A percentile compares a stretch with the other conserved stretches of the same genome.
These are phyloP conservation scores for Verticillium alfalfae DNA, from an alignment of 2,329 filamentous ascomycete species.

Conservation along the genomic window DNA sequence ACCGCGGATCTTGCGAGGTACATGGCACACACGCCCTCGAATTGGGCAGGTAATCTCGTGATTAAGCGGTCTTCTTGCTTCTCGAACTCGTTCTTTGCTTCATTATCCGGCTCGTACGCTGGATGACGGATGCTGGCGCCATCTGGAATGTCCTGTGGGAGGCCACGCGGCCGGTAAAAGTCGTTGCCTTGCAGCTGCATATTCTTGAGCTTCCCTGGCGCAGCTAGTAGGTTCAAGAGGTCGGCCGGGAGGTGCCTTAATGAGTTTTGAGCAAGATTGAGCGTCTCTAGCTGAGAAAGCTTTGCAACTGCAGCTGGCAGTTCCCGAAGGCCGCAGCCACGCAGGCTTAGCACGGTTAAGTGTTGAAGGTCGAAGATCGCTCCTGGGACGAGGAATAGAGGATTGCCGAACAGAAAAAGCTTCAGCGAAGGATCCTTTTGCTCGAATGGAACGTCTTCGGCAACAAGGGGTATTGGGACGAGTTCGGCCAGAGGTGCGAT, in stretches of 20 bases:
- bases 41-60: conserved; percentile 4
- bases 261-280: conserved; percentile 62
- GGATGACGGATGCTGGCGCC: conserved; percentile 10
- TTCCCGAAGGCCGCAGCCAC: conserved; percentile 56
- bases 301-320: conserved; percentile 55
- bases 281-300: conserved; percentile 51
- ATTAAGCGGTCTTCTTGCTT: neutral
- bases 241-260: conserved; percentile 58
- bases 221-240: conserved; percentile 49
- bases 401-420: conserved; percentile 57
- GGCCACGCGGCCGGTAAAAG: conserved; percentile 38
- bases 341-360: conserved; percentile 60
- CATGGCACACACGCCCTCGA: conserved; percentile 9
- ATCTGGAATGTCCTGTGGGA: conserved; percentile 4
- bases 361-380: conserved; percentile 57
- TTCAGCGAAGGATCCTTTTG: conserved; percentile 53
- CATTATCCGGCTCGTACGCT: conserved; percentile 14
- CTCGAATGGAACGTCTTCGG: conserved; percentile 53
- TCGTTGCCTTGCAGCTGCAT: conserved; percentile 60
- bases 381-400: conserved; percentile 48
- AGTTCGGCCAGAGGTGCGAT: conserved; percentile 53
- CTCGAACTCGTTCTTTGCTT: conserved; percentile 3
- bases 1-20: conserved; percentile 19
- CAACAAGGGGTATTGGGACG: conserved; percentile 45
- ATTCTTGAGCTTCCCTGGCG: conserved; percentile 37